These are phyloP conservation scores for Geranium rotundifolium DNA, from an alignment of 345 rosid genomes.

Conservation along the genomic window DNA sequence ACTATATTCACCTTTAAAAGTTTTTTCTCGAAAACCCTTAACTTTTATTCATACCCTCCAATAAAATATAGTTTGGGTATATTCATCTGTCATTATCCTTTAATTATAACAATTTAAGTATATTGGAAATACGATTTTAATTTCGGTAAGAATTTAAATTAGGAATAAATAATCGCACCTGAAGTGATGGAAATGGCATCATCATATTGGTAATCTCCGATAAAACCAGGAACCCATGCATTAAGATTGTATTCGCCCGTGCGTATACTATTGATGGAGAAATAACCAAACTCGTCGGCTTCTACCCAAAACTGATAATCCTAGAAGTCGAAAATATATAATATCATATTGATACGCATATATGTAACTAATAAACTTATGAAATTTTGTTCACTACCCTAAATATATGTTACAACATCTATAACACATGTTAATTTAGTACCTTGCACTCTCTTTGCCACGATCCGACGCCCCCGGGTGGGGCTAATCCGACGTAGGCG, in stretches of 20 bases:
- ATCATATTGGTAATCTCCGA: conserved; percentile 65
- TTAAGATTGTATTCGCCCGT: conserved; percentile 55
- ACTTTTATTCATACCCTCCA: no score
- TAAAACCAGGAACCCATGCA: conserved; percentile 66
- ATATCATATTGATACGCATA: neutral
- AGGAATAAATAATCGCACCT: conserved; percentile 23
- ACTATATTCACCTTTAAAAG: no score
- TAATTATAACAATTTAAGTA: no score
- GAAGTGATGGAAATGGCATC: conserved; percentile 26
- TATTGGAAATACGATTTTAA: no score
- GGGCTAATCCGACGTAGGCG: conserved; percentile 73
- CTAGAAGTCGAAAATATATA: conserved; percentile 19
- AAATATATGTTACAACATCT: no score
- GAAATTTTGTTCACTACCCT: no score
- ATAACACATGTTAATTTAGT: neutral
- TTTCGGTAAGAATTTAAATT: no score
- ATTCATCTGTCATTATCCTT: no score
- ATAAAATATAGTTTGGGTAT: no score
- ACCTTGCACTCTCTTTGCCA: conserved; percentile 95
- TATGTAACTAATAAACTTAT: no score
- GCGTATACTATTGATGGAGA: conserved; percentile 36
- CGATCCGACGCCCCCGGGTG: conserved; percentile 80
- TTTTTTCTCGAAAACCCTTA: no score
- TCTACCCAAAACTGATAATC: conserved; percentile 83
- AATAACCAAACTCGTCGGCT: conserved; percentile 48